Evolutionary conservation across 257 asterid species (phyloP).

Genomic region (Misopates orontium): DNA sequence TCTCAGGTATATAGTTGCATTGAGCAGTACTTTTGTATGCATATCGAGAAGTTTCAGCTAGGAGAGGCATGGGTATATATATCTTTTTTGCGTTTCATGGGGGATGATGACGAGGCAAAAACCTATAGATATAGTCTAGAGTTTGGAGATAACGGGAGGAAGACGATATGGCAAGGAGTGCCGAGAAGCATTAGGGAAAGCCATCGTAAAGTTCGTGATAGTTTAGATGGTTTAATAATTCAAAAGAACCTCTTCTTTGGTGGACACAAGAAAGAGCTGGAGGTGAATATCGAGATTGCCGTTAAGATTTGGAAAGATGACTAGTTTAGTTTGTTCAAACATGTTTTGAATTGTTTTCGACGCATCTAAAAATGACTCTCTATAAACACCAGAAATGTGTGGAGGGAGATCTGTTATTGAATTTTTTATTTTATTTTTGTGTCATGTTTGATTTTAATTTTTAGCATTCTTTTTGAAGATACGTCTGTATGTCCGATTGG

Average conservation of each 20-base stretch:
- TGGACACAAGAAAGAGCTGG: conserved; percentile 52
- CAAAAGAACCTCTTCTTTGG: conserved; percentile 62
- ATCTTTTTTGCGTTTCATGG: conserved; percentile 59
- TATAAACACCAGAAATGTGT: too few species aligned
- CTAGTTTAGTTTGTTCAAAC: too few species aligned
- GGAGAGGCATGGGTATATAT: conserved; percentile 56
- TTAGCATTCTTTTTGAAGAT: too few species aligned
- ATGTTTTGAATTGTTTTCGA: too few species aligned
- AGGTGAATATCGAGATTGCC: too few species aligned
- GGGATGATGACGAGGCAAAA: conserved; percentile 55
- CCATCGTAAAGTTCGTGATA: conserved; percentile 60
- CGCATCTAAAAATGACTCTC: too few species aligned
- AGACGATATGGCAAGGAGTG: conserved; percentile 58
- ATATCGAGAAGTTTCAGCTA: conserved; percentile 58
- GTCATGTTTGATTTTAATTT: conserved; percentile 26
- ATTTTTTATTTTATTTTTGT: too few species aligned
- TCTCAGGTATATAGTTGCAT: conserved; percentile 58
- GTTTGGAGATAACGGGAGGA: conserved; percentile 62
- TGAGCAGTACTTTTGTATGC: conserved; percentile 65
- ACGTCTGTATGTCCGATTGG: too few species aligned
- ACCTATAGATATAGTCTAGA: conserved; percentile 60
- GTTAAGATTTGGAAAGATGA: conserved; percentile 65
- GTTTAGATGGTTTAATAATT: conserved; percentile 62
- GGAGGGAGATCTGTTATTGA: too few species aligned
- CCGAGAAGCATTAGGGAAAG: conserved; percentile 67